Evolutionary conservation across 164 flowering plant species (phyloP).

Genomic region (Annona squamosa): DNA sequence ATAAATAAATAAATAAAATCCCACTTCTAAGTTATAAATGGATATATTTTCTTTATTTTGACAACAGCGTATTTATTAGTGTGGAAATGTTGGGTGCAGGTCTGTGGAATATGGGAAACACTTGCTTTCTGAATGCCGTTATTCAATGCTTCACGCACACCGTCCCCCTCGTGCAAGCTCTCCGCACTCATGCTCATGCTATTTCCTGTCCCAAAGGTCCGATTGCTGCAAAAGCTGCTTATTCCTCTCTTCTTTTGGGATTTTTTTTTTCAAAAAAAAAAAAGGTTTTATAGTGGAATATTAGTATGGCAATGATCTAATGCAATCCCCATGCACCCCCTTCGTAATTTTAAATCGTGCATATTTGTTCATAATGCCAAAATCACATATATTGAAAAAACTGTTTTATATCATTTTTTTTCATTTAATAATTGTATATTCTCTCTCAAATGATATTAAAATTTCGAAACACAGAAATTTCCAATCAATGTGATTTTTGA

Average conservation of each 20-base stretch:
- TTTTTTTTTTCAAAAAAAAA: background rate
- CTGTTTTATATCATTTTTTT: too few relatives aligned
- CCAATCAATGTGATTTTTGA: too few relatives aligned
- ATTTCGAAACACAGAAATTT: too few relatives aligned
- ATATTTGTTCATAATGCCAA: too few relatives aligned
- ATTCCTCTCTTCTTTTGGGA: background rate
- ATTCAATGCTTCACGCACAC: slow-evolving; percentile 84
- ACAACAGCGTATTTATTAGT: background rate
- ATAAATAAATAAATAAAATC: too few relatives aligned
- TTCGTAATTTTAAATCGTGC: too few relatives aligned
- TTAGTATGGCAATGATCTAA: background rate
- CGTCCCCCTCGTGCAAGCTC: slow-evolving; percentile 52
- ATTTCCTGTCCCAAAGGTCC: slow-evolving; percentile 18
- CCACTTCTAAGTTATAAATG: too few relatives aligned
- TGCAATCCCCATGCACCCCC: too few relatives aligned
- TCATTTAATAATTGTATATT: too few relatives aligned
- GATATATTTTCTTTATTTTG: background rate
- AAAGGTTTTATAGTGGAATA: background rate
- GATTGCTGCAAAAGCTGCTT: background rate
- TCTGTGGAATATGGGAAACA: slow-evolving; percentile 66
- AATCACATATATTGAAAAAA: too few relatives aligned
- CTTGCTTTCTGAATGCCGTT: slow-evolving; percentile 73
- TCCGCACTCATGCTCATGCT: slow-evolving; percentile 32
- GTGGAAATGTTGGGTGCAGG: slow-evolving; percentile 58
- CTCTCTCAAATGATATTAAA: too few relatives aligned